Percentiles rank a stretch among this genome's conserved stretches.
phyloP scores from a whole-genome alignment of 1,284 basidiomycete genomes.

The Rhodotorula mucilaginosa region DNA sequence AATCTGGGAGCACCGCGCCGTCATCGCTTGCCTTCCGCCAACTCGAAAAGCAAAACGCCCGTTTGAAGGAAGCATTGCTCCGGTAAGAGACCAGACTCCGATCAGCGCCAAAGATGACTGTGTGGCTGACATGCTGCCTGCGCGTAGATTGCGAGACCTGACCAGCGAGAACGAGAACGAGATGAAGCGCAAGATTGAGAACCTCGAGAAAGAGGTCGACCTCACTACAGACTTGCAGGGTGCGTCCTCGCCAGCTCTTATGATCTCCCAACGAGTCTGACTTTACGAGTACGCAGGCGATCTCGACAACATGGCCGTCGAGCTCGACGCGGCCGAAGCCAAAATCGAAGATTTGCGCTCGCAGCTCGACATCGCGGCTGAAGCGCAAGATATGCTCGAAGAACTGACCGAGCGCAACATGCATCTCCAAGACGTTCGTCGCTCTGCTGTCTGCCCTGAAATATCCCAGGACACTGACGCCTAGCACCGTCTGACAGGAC shows the following conservation, averaged over 20 bases:
- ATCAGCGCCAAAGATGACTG: too few relatives aligned
- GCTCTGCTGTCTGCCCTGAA: too few relatives aligned
- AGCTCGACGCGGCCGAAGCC: constrained; percentile 77
- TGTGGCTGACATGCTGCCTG: background rate
- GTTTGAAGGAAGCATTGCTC: constrained; percentile 89
- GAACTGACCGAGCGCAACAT: constrained; percentile 93
- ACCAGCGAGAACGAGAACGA: constrained; percentile 83
- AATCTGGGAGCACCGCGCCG: constrained; percentile 51
- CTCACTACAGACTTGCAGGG: constrained; percentile 49
- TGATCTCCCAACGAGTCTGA: background rate
- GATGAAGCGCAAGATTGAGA: constrained; percentile 72
- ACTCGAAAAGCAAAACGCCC: constrained; percentile 92
- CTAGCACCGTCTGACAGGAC: constrained; percentile 58
- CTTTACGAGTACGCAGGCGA: constrained; percentile 56
- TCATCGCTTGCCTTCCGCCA: constrained; percentile 79
- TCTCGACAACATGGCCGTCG: constrained; percentile 73
- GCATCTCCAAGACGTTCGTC: constrained; percentile 73
- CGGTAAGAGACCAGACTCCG: constrained; percentile 54
- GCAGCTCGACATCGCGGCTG: constrained; percentile 91
- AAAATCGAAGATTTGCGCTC: constrained; percentile 91
- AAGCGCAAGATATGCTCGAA: constrained; percentile 93
- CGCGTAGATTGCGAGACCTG: constrained; percentile 73
- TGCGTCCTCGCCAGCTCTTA: constrained; percentile 15
- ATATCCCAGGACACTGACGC: background rate
- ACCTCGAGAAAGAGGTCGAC: constrained; percentile 82